These are phyloP conservation scores for Passiflora organensis DNA, from an alignment of 345 rosid genomes.

Conservation along the genomic window DNA sequence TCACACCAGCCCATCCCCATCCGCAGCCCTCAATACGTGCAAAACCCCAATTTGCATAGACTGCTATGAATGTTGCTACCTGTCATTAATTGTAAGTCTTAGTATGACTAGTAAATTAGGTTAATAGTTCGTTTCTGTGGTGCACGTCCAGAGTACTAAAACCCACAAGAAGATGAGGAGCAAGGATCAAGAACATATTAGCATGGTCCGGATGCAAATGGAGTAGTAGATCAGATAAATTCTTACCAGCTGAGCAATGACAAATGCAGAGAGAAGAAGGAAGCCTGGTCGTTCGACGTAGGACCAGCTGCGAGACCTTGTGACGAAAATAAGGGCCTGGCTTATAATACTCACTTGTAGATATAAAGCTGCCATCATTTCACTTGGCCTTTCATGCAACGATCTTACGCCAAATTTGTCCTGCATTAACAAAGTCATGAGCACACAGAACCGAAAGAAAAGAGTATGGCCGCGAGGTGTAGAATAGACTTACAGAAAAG, in stretches of 20 bases:
- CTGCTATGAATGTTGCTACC: conserved; percentile 78
- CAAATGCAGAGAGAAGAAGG: conserved; percentile 53
- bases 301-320: conserved; percentile 91
- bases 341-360: conserved; percentile 87
- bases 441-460: conserved; percentile 7
- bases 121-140: too few relatives aligned
- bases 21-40: conserved; percentile 61
- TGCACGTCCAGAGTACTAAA: too few relatives aligned
- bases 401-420: conserved; percentile 52
- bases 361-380: conserved; percentile 81
- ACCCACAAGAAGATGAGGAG: too few relatives aligned
- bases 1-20: conserved; percentile 99
- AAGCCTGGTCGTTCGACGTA: conserved; percentile 71
- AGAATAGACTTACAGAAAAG: conserved; percentile 49
- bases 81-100: conserved; percentile 10
- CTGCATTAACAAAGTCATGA: conserved; percentile 28
- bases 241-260: conserved; percentile 71
- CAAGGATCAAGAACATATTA: too few relatives aligned
- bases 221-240: too few relatives aligned
- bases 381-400: conserved; percentile 16
- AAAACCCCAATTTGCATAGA: conserved; percentile 76
- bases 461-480: background rate
- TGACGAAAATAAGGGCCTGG: conserved; percentile 85
- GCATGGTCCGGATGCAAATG: too few relatives aligned
- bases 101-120: background rate